Evolutionary conservation across 805 yeast species (phyloP), one percentile per base, ranked within the genome.

Genomic region (Candida nonsorbophila): DNA sequence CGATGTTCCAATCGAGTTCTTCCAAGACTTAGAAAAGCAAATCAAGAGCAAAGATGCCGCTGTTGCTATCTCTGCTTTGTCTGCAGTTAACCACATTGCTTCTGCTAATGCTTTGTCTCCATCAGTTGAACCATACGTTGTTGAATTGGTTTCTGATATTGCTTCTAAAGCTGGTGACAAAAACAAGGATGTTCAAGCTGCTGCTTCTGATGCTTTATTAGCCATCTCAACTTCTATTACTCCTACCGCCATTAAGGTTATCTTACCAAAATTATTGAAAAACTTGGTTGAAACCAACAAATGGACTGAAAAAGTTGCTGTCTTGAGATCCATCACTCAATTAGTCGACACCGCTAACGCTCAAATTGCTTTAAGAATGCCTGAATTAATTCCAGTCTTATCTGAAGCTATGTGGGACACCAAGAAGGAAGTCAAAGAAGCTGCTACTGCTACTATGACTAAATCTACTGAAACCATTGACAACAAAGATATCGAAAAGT

Each of bases 341-440:
- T 74, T 90, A 57, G 98, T 92, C 52, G 94, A 85, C 61, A 74
- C 86, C 49, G 96, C 98, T 52, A 90, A 88, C 69, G 83, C 69
- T 53, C 99, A 88, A 77, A 74, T 92, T 50, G 95, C 98, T 51
- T 77, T 92, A 57, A 87, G 98, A 79, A 92, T 92, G 97, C 95
- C 97, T 57, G 97, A 92, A 77, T 79, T 92, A 65, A 90, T 92
- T 56, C 98, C 99, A 67, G 92, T 82, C 48, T 74, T 92, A 55
- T 92, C 98, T 52, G 99, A 92, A 76, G 86, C 97, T 55, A 92
- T 92, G 97, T 92, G 99, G 99, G 98, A 92, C 72, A 92, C 99
- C 70, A 92, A 92, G 81, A 74, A 77, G 69, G 97, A 92, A 60
- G 98, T 92, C 62, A 92, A 92, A 82, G 77, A 74, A 50, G 95